Evolutionary conservation across 108 stramenopile species (phyloP).

Genomic region (Tribonema minus): DNA sequence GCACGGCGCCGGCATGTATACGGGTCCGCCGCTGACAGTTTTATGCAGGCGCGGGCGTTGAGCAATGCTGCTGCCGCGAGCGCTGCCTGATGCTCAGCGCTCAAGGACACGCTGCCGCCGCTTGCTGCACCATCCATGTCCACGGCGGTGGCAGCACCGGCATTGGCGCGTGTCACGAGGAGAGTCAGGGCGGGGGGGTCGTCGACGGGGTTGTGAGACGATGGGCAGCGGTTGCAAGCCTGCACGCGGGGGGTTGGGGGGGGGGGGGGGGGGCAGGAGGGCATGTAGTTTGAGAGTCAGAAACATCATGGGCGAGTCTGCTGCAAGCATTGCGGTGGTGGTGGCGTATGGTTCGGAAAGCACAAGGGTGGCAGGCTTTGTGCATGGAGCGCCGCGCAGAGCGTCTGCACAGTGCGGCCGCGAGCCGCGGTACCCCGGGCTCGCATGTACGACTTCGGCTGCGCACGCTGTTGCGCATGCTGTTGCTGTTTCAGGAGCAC

Average conservation of each 20-base stretch:
- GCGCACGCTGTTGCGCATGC: constrained; percentile 27
- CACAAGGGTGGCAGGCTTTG: too few species aligned
- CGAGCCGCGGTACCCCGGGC: background rate
- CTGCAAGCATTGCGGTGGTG: constrained; percentile 13
- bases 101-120: constrained; percentile 4
- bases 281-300: background rate
- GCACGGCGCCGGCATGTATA: too few species aligned
- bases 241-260: too few species aligned
- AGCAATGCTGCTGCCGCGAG: constrained; percentile 11
- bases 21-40: too few species aligned
- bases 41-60: constrained; percentile 30
- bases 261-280: too few species aligned
- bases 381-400: too few species aligned
- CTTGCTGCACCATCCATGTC: background rate
- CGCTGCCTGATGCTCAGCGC: background rate
- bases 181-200: too few species aligned
- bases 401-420: too few species aligned
- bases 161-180: background rate
- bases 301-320: constrained; percentile 7
- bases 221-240: too few species aligned
- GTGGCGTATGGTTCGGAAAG: too few species aligned
- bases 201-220: too few species aligned
- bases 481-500: constrained; percentile 50
- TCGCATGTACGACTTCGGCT: constrained; percentile 21
- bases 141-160: background rate